Evolutionary conservation across 371 early-diverging fungal species (phyloP), one percentile per base, ranked within the genome.

Genomic region (Mortierella polycephala): DNA sequence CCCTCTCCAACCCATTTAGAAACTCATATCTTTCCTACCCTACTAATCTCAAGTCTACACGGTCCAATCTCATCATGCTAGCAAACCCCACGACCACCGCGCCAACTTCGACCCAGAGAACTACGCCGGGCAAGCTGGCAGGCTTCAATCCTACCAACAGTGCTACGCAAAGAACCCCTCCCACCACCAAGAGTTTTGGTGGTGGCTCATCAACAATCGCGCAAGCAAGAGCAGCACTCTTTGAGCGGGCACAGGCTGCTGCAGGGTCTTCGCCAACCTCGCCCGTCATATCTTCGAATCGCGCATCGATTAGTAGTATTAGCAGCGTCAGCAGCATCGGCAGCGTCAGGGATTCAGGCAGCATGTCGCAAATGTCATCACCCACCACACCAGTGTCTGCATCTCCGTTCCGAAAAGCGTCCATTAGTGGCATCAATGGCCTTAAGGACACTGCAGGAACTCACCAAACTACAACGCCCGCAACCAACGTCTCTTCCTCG

Each of bases 221-320:
- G 50, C 64, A 63, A 20, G 69, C 69, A n/a, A 70, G 54, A 37
- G 70, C 70, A 1, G 70, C 64, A 7, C 54, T 70, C 37, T 70
- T 70, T 64, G 64, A 64, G 21, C 37, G 60, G 2, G 45, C 64
- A 7, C 62, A 56, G 6, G 59, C 57, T 37, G 59, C 57, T 37
- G 63, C 59, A 37, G 18, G 18, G 10, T 53, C 71, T 18, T 44
- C 64, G 11, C 64, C 71, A 2, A 64, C 71, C 18, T 54, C 71
- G 0, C 64, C 64, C 5, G 42, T 60, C 10, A 42, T 64, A 13
- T 45, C 59, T 16, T 44, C 71, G 6, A 64, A 54, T 41, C 39
- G 71, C 11, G 20, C 64, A 1, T 70, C 64, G 9, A 64, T 70
- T 13, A 64, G 71, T 42, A 64, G 64, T 23, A 53, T 70, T 50